These are phyloP conservation scores for Talaromyces sp. DNA, from an alignment of 2,329 filamentous ascomycete species.

Conservation along the genomic window DNA sequence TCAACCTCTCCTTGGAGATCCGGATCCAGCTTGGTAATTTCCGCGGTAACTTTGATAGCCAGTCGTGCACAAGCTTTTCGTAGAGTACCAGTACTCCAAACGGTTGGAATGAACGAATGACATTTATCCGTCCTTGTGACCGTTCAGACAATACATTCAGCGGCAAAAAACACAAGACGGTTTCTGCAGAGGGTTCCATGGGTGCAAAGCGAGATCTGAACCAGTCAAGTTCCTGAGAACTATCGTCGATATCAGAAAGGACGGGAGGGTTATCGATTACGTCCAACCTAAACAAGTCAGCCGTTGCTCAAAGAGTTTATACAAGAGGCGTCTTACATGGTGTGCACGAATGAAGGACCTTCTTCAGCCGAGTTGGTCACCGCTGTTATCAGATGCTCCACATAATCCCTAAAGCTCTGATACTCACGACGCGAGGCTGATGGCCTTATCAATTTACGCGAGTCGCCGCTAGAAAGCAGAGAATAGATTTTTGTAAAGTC, in stretches of 20 bases:
- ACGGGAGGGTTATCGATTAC: constrained; percentile 27
- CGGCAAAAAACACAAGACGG: constrained; percentile 26
- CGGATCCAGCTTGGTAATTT: constrained; percentile 38
- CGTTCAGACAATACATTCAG: constrained; percentile 14
- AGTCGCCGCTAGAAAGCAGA: constrained; percentile 25
- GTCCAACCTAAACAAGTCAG: constrained; percentile 34
- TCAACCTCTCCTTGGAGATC: constrained; percentile 39
- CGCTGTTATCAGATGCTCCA: constrained; percentile 25
- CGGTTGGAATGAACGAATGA: constrained; percentile 19
- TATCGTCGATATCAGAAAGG: constrained; percentile 40
- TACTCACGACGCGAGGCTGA: constrained; percentile 3
- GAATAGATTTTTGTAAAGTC: constrained; percentile 26
- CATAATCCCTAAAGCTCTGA: constrained; percentile 26
- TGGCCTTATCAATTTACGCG: constrained; percentile 12
- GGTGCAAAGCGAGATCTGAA: constrained; percentile 27
- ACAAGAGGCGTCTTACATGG: constrained; percentile 30
- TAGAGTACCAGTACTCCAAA: constrained; percentile 33
- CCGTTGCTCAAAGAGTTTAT: neutral
- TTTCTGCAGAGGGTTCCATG: constrained; percentile 6
- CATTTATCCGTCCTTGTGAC: neutral
- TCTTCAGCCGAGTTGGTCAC: constrained; percentile 13
- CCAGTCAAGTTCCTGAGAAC: constrained; percentile 30
- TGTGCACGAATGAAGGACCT: constrained; percentile 25
- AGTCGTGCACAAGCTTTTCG: constrained; percentile 38
- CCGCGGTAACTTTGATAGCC: constrained; percentile 36